Percentiles rank a stretch among this genome's conserved stretches.
Evolutionary conservation across 2,329 filamentous ascomycete species (phyloP).

Genomic region (Canariomyces notabilis): DNA sequence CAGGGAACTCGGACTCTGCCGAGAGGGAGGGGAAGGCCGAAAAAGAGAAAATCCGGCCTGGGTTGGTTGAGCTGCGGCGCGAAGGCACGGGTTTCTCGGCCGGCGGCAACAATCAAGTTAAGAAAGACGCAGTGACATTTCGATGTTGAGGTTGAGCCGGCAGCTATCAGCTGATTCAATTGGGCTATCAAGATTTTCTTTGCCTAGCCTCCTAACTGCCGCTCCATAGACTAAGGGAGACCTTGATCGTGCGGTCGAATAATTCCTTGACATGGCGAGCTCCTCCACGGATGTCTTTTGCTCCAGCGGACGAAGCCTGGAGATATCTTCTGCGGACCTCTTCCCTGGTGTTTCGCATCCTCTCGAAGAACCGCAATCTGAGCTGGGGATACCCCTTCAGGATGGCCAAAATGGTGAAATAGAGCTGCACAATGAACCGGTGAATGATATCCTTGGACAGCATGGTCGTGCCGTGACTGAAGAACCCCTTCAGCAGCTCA

Average conservation of each 20-base stretch:
- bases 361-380: slow-evolving; percentile 30
- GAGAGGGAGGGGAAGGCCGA: slow-evolving; percentile 40
- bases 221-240: neutral
- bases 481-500: slow-evolving; percentile 77
- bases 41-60: slow-evolving; percentile 58
- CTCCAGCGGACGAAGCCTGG: neutral
- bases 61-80: slow-evolving; percentile 72
- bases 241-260: neutral
- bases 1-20: slow-evolving; percentile 40
- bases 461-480: slow-evolving; percentile 84
- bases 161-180: neutral
- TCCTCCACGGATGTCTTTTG: neutral
- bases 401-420: slow-evolving; percentile 57
- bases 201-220: neutral
- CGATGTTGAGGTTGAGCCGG: slow-evolving; percentile 2
- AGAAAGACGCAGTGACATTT: slow-evolving; percentile 62
- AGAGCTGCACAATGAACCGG: slow-evolving; percentile 63
- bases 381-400: slow-evolving; percentile 40
- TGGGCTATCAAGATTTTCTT: neutral
- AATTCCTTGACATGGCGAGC: slow-evolving; percentile 1
- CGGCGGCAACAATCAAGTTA: slow-evolving; percentile 76
- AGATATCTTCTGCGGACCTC: slow-evolving; percentile 5
- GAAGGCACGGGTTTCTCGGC: slow-evolving; percentile 93
- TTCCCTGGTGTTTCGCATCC: slow-evolving; percentile 1
- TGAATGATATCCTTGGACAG: slow-evolving; percentile 76